phyloP scores from a whole-genome alignment of 192 early-diverging fungal species.

The Geosiphon pyriformis region DNA sequence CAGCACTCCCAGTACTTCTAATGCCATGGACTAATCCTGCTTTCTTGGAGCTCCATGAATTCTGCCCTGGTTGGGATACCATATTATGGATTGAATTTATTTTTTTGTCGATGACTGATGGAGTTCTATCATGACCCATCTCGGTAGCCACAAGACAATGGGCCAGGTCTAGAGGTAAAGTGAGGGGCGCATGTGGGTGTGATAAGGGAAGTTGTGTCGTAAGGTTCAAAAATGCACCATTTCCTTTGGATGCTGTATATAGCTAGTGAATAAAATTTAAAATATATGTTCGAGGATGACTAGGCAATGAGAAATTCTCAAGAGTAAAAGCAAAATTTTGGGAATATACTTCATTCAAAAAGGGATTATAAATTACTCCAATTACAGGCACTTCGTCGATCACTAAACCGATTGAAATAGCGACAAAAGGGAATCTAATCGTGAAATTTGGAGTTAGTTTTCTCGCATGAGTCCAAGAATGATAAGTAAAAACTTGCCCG shows the following conservation, averaged over 20 bases:
- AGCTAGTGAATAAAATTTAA: slow-evolving; percentile 26
- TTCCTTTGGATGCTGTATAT: slow-evolving; percentile 50
- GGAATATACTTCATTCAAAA: slow-evolving; percentile 79
- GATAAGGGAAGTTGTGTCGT: slow-evolving; percentile 55
- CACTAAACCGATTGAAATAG: slow-evolving; percentile 80
- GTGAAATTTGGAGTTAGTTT: neutral
- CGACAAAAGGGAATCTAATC: slow-evolving; percentile 70
- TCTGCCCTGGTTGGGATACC: slow-evolving; percentile 44
- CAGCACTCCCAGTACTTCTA: slow-evolving; percentile 71
- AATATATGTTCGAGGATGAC: too few relatives aligned
- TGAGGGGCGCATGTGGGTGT: slow-evolving; percentile 41
- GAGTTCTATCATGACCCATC: slow-evolving; percentile 68
- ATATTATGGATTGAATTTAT: slow-evolving; percentile 62
- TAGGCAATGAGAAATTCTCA: too few relatives aligned
- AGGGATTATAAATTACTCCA: slow-evolving; percentile 88
- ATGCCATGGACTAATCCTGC: slow-evolving; percentile 64
- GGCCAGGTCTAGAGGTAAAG: slow-evolving; percentile 53
- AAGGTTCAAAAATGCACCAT: slow-evolving; percentile 64
- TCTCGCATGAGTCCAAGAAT: slow-evolving; percentile 43
- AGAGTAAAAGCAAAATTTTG: too few relatives aligned
- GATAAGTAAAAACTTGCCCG: slow-evolving; percentile 34
- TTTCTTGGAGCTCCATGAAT: slow-evolving; percentile 25
- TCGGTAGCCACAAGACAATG: slow-evolving; percentile 78
- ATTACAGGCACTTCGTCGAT: slow-evolving; percentile 69
- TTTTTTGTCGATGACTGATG: slow-evolving; percentile 57